Conservation (phyloP, 148 eudicot genomes). For the Mesembryanthemum crystallinum region DNA sequence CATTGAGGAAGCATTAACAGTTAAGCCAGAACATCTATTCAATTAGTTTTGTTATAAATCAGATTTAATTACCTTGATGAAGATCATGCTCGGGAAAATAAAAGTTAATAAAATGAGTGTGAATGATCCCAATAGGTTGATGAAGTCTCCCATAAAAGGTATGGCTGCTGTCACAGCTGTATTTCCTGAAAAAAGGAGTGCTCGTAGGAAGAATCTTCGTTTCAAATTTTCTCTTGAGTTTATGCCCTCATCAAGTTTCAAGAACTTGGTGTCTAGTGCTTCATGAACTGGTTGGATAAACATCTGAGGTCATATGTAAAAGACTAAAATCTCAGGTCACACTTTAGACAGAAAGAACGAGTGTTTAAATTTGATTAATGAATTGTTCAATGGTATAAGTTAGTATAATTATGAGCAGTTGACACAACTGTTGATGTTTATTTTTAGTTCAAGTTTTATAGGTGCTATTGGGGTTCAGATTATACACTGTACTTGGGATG, state of each 20-base stretch:
- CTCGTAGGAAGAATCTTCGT: conserved; percentile 43
- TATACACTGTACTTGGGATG: too few species aligned
- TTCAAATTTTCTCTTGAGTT: conserved; percentile 47
- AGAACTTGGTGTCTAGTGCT: conserved; percentile 52
- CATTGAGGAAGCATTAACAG: conserved; percentile 1
- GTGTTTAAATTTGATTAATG: not conserved
- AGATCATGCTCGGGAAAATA: conserved; percentile 65
- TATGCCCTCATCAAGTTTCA: conserved; percentile 37
- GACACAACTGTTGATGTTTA: too few species aligned
- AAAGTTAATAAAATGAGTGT: conserved; percentile 46
- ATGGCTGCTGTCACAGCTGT: conserved; percentile 56
- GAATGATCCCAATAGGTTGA: conserved; percentile 54
- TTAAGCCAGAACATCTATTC: conserved; percentile 3
- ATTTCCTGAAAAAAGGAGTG: conserved; percentile 40
- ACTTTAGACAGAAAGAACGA: conserved; percentile 5
- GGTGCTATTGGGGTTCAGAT: too few species aligned
- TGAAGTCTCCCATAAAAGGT: conserved; percentile 66
- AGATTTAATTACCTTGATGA: conserved; percentile 49
- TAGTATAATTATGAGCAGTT: not conserved
- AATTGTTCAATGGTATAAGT: too few species aligned
- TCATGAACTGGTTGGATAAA: conserved; percentile 58
- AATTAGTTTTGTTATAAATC: not conserved
- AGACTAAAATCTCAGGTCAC: conserved; percentile 3
- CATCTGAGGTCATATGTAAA: conserved; percentile 36
- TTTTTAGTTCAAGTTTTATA: too few species aligned